phyloP scores from a whole-genome alignment of 106 monocot genomes.

The Dendrobium catenatum region DNA sequence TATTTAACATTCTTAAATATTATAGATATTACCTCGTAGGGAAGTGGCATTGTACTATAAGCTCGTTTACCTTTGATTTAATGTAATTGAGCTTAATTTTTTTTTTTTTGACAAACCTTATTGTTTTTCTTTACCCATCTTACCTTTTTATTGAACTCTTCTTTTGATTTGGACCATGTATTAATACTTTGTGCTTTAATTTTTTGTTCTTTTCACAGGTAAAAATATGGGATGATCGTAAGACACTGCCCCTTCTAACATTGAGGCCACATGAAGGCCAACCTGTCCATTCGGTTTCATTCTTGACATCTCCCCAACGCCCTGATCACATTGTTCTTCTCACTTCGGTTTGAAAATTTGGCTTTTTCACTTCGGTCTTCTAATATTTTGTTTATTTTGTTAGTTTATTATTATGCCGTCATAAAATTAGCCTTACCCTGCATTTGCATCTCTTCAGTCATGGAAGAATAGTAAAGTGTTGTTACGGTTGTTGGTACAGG shows the following conservation, averaged over 20 bases:
- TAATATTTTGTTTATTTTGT: not conserved
- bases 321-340: conserved; percentile 94
- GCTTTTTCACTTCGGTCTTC: not conserved
- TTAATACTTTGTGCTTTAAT: not conserved
- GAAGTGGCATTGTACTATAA: not conserved
- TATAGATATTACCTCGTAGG: not conserved
- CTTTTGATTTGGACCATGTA: not conserved
- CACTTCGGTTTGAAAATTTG: conserved; percentile 58
- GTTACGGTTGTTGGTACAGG: conserved; percentile 33
- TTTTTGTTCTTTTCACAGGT: conserved; percentile 45
- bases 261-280: conserved; percentile 89
- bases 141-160: not conserved
- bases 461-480: not conserved
- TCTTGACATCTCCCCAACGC: conserved; percentile 67
- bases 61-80: not conserved
- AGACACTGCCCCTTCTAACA: conserved; percentile 40
- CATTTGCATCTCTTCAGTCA: not conserved
- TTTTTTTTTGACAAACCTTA: not conserved
- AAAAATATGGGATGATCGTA: conserved; percentile 97
- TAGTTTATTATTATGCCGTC: not conserved
- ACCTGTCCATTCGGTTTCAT: conserved; percentile 78
- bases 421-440: not conserved
- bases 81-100: not conserved
- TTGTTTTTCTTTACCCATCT: not conserved
- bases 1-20: not conserved